Conservation (phyloP, 2,329 filamentous ascomycete species). For the Plectosphaerella plurivora region DNA sequence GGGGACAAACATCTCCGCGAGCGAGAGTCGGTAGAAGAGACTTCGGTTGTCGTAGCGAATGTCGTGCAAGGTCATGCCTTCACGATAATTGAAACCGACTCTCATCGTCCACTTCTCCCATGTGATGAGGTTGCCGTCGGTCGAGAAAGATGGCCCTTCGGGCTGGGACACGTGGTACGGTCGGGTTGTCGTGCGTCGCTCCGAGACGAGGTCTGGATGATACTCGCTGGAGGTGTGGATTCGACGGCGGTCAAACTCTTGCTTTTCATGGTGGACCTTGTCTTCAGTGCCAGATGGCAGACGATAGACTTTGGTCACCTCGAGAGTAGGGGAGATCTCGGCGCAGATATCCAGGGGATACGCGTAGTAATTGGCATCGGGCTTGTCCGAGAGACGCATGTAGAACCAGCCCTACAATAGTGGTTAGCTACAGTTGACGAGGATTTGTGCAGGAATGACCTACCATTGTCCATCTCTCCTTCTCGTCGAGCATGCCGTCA, state of each 20-base stretch:
- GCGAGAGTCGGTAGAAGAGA: constrained; percentile 62
- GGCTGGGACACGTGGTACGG: constrained; percentile 32
- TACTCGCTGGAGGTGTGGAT: constrained; percentile 30
- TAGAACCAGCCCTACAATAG: constrained; percentile 8
- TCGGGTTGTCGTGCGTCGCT: constrained; percentile 23
- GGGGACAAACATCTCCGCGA: constrained; percentile 68
- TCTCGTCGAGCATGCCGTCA: constrained; percentile 48
- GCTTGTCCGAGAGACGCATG: constrained; percentile 27
- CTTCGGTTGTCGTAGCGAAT: constrained; percentile 61
- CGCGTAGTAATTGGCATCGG: constrained; percentile 52
- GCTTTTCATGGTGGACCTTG: constrained; percentile 25
- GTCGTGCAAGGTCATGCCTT: constrained; percentile 66
- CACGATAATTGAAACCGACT: constrained; percentile 64
- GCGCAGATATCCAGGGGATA: constrained; percentile 51
- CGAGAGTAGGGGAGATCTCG: constrained; percentile 43
- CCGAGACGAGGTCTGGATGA: constrained; percentile 20
- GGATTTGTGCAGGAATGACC: not conserved
- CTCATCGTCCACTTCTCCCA: constrained; percentile 68
- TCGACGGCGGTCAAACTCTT: constrained; percentile 34
- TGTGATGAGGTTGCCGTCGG: constrained; percentile 39
- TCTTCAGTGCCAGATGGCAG: constrained; percentile 36
- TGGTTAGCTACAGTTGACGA: not conserved
- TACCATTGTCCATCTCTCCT: constrained; percentile 43
- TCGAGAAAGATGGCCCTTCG: constrained; percentile 29
- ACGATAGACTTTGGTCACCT: constrained; percentile 44